Conservation (phyloP, 1,284 basidiomycete genomes). For the Microbotryum saponariae region DNA sequence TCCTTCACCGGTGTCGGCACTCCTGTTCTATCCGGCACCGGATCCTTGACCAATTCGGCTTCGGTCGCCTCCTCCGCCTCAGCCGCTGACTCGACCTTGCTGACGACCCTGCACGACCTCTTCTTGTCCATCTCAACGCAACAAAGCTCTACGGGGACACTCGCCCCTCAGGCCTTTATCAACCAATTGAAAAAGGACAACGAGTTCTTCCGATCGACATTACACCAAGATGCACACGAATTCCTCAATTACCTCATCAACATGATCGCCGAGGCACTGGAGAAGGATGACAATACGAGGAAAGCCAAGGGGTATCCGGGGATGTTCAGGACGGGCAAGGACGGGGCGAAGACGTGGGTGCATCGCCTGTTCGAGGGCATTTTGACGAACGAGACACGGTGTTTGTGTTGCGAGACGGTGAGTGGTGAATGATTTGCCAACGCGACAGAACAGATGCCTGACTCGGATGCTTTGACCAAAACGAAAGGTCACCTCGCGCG, state of each 20-base stretch:
- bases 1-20: slow-evolving; percentile 29
- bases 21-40: slow-evolving; percentile 7
- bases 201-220: slow-evolving; percentile 72
- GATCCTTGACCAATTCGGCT: slow-evolving; percentile 31
- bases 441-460: neutral
- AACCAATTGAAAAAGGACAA: slow-evolving; percentile 83
- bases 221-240: slow-evolving; percentile 59
- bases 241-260: slow-evolving; percentile 93
- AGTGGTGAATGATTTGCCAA: slow-evolving; percentile 33
- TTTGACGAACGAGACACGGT: slow-evolving; percentile 91
- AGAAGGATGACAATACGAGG: slow-evolving; percentile 50
- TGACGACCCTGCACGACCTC: slow-evolving; percentile 82
- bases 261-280: slow-evolving; percentile 84
- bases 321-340: slow-evolving; percentile 47
- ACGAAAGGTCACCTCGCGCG: slow-evolving; percentile 76
- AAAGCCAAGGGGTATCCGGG: slow-evolving; percentile 40
- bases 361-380: slow-evolving; percentile 88
- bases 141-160: slow-evolving; percentile 56
- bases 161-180: slow-evolving; percentile 79
- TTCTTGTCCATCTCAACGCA: slow-evolving; percentile 65
- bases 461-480: too few relatives aligned
- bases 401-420: slow-evolving; percentile 91
- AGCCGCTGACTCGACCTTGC: slow-evolving; percentile 53
- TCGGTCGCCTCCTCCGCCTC: slow-evolving; percentile 35
- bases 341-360: slow-evolving; percentile 60